A percentile compares a stretch with the other conserved stretches of the same genome.
phyloP scores from a whole-genome alignment of 2,329 filamentous ascomycete species.

The Cladosporium colombiae region DNA sequence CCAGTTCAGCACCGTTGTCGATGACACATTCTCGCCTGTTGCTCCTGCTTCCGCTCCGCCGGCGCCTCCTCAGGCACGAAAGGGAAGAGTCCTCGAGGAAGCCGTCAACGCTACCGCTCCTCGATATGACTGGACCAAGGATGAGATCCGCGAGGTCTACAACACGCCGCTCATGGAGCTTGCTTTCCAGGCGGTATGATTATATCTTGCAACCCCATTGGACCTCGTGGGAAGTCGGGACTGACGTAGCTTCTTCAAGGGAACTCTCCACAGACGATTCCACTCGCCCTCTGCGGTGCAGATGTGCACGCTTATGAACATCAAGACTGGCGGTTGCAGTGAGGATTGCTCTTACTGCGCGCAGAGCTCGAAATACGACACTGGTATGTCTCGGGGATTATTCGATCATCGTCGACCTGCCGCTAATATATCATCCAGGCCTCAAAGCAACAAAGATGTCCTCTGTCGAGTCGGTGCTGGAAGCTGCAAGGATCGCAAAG shows the following conservation, averaged over 20 bases:
- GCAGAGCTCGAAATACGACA: conserved; percentile 77
- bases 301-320: conserved; percentile 94
- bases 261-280: conserved; percentile 77
- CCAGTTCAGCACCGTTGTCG: conserved; percentile 39
- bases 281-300: conserved; percentile 82
- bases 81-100: conserved; percentile 39
- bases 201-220: not conserved
- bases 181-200: conserved; percentile 36
- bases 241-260: conserved; percentile 49
- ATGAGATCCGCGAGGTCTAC: conserved; percentile 81
- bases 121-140: conserved; percentile 75
- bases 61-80: conserved; percentile 24
- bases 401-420: not conserved
- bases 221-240: not conserved
- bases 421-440: conserved; percentile 36
- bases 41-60: conserved; percentile 29
- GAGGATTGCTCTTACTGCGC: conserved; percentile 94
- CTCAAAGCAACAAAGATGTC: conserved; percentile 78
- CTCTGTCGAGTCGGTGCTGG: conserved; percentile 76
- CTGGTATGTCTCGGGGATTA: conserved; percentile 45
- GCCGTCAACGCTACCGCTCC: conserved; percentile 63
- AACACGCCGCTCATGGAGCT: conserved; percentile 79
- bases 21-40: conserved; percentile 37
- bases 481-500: conserved; percentile 73
- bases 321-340: conserved; percentile 89